Evolutionary conservation across 2,329 filamentous ascomycete genomes (phyloP), one percentile per base, ranked within the genome.

Genomic region (Alternaria sp.): DNA sequence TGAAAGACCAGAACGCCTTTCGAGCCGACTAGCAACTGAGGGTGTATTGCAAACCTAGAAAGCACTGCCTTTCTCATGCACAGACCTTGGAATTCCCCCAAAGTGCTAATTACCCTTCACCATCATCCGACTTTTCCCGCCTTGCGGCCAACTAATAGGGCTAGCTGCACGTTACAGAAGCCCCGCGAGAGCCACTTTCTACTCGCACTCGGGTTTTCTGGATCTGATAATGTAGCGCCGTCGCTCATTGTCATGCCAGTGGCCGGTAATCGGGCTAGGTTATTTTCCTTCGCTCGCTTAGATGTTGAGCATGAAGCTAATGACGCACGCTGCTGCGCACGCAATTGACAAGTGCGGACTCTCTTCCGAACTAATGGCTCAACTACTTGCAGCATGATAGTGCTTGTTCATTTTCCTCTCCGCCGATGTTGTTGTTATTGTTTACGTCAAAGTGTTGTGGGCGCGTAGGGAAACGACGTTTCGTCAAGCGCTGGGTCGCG

Each of bases 321-420:
- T 43, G 66, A 70, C 64, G 71, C 71, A 71, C 70, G 68, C 66
- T 68, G 66, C 71, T 73, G 71, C 70, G 69, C 63, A 65, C 63
- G 59, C 68, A 52, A 64, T 61, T 64, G 64, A 64, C 59, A 58
- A 65, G 62, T 61, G 68, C 69, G 69, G 69, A 70, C 61, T 63
- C 59, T 69, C 58, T 73, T 72, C 70, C 65, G 67, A 70, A 57
- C 59, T 65, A 65, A 62, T 66, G 65, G 63, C 61, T 62, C 63
- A 65, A 67, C 62, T 46, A 58, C 57, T 36, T 65, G 55, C 54
- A 57, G 53, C 50, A 49, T 30, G 47, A 56, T 52, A 47, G 25
- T 56, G 44, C 50, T 25, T 52, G 4, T 28, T 30, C 47, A 45
- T 13, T 40, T 43, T 47, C 30, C 23, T 52, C 49, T 52, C 49